These are phyloP conservation scores for Penicillium nucicola DNA, from an alignment of 495 filamentous ascomycete genomes.

Conservation along the genomic window DNA sequence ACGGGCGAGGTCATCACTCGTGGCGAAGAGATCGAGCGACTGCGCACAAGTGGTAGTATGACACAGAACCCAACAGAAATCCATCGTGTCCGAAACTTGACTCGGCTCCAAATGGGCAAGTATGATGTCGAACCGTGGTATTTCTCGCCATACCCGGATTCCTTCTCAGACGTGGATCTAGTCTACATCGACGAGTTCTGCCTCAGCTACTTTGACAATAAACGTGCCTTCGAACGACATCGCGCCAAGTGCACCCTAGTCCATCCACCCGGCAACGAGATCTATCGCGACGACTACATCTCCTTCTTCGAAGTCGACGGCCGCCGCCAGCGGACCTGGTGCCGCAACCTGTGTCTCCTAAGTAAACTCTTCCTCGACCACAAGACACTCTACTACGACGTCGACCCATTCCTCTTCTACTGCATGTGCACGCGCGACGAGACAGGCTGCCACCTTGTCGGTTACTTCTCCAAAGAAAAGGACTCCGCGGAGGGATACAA, in stretches of 20 bases:
- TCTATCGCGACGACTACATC: slow-evolving; percentile 91
- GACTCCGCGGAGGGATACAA: slow-evolving; percentile 96
- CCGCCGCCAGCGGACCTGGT: slow-evolving; percentile 92
- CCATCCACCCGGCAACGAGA: slow-evolving; percentile 96
- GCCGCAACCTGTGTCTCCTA: slow-evolving; percentile 90
- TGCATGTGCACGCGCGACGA: slow-evolving; percentile 89
- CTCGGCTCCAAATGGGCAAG: slow-evolving; percentile 86
- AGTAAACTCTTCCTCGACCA: slow-evolving; percentile 97
- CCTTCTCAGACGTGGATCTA: slow-evolving; percentile 79
- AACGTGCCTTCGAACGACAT: slow-evolving; percentile 77
- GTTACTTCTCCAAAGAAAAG: slow-evolving; percentile 98
- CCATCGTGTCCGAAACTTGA: slow-evolving; percentile 91
- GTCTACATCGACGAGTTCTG: slow-evolving; percentile 99
- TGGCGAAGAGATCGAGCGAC: slow-evolving; percentile 92
- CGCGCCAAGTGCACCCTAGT: slow-evolving; percentile 85
- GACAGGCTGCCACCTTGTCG: slow-evolving; percentile 86
- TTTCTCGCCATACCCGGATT: slow-evolving; percentile 92
- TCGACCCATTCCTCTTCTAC: slow-evolving; percentile 98
- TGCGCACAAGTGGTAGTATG: slow-evolving; percentile 93
- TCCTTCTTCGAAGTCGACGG: slow-evolving; percentile 98
- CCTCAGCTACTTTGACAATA: slow-evolving; percentile 80
- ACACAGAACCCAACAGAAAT: slow-evolving; percentile 98
- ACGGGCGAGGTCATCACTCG: slow-evolving; percentile 60
- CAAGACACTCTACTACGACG: slow-evolving; percentile 99
- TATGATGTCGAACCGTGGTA: slow-evolving; percentile 97